Conservation (phyloP, 1,284 basidiomycete genomes). For the Abortiporus biennis region DNA sequence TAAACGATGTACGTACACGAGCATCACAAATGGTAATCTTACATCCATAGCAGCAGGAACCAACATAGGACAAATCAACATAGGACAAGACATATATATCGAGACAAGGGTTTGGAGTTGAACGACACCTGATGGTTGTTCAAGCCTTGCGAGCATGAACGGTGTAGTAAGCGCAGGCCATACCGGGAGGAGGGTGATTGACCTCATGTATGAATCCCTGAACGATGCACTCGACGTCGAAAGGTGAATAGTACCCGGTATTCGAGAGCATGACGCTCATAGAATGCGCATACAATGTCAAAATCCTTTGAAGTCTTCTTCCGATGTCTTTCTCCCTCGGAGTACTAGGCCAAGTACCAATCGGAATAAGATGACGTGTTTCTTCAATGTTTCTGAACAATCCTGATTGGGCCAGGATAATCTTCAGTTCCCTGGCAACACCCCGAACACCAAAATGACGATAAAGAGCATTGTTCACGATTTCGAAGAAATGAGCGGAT, state of each 20-base stretch:
- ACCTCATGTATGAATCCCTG: slow-evolving; percentile 35
- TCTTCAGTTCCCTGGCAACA: slow-evolving; percentile 28
- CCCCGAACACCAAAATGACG: slow-evolving; percentile 28
- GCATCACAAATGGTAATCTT: too few relatives aligned
- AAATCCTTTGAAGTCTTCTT: slow-evolving; percentile 23
- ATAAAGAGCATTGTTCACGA: slow-evolving; percentile 32
- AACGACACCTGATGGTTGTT: too few relatives aligned
- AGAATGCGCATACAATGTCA: slow-evolving; percentile 30
- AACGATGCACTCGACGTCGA: slow-evolving; percentile 32
- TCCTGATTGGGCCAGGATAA: slow-evolving; percentile 27
- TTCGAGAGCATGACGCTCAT: slow-evolving; percentile 34
- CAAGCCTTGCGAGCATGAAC: too few relatives aligned
- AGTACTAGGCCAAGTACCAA: slow-evolving; percentile 41
- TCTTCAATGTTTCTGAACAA: slow-evolving; percentile 34
- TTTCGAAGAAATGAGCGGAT: slow-evolving; percentile 32
- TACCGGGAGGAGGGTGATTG: slow-evolving; percentile 29
- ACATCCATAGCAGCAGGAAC: too few relatives aligned
- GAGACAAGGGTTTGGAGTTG: too few relatives aligned
- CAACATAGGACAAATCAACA: too few relatives aligned
- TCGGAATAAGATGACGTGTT: slow-evolving; percentile 32
- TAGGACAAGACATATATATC: too few relatives aligned
- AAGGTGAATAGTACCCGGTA: slow-evolving; percentile 27
- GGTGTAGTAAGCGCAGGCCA: slow-evolving; percentile 35
- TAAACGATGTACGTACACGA: too few relatives aligned
- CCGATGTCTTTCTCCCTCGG: slow-evolving; percentile 29